Evolutionary conservation across 331 rosid species (phyloP).

Genomic region (Saraca asoca): DNA sequence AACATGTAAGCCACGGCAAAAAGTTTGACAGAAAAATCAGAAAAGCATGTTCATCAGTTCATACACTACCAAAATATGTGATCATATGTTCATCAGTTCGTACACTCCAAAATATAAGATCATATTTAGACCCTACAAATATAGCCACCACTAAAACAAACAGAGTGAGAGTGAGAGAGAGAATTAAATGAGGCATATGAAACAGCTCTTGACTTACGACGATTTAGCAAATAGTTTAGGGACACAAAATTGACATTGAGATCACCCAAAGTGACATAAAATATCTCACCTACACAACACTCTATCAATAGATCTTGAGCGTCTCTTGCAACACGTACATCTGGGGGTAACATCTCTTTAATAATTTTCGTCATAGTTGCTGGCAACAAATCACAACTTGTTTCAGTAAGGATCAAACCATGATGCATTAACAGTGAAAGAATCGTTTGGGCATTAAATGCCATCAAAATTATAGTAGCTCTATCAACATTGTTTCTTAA

Average conservation of each 20-base stretch:
- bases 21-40: no score
- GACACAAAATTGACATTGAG: conserved; percentile 1
- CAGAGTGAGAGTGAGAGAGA: not conserved
- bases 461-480: not conserved
- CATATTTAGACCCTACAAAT: no score
- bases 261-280: not conserved
- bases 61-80: no score
- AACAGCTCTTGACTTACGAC: not conserved
- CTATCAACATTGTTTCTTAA: not conserved
- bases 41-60: no score
- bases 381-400: conserved; percentile 39
- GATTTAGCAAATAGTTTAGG: not conserved
- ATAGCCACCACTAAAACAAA: no score
- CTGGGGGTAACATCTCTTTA: conserved; percentile 97
- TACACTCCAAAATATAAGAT: no score
- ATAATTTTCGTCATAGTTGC: conserved; percentile 98
- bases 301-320: conserved; percentile 95
- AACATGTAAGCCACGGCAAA: no score
- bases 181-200: not conserved
- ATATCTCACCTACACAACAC: conserved; percentile 87
- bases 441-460: not conserved
- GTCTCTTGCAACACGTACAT: conserved; percentile 95
- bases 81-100: no score
- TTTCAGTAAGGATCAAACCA: conserved; percentile 15
- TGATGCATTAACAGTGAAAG: not conserved